Conservation (phyloP, 495 filamentous ascomycete species). For the Annulohypoxylon nitens region DNA sequence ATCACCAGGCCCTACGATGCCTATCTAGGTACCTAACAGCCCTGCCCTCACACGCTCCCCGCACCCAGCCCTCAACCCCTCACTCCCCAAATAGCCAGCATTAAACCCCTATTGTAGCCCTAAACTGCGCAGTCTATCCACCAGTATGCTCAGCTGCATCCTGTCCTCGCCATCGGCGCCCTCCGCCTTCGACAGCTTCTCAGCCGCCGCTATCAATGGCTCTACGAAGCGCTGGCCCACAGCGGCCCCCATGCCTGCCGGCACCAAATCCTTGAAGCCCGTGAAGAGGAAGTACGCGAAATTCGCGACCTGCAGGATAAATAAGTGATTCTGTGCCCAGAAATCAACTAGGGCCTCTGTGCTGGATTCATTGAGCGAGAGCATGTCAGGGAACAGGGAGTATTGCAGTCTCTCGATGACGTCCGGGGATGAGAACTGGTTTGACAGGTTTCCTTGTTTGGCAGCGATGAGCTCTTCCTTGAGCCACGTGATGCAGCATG, state of each 20-base stretch:
- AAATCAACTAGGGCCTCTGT: slow-evolving; percentile 48
- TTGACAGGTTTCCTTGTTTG: slow-evolving; percentile 46
- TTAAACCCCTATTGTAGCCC: slow-evolving; percentile 31
- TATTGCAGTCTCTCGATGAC: slow-evolving; percentile 62
- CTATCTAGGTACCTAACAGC: background rate
- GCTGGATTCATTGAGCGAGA: slow-evolving; percentile 47
- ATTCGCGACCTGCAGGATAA: slow-evolving; percentile 62
- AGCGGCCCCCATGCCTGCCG: slow-evolving; percentile 57
- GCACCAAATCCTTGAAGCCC: slow-evolving; percentile 56
- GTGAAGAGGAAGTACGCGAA: slow-evolving; percentile 66
- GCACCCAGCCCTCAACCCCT: background rate
- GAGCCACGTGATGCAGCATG: slow-evolving; percentile 85
- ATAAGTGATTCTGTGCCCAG: slow-evolving; percentile 56
- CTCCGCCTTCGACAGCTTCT: slow-evolving; percentile 58
- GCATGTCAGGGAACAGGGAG: slow-evolving; percentile 58
- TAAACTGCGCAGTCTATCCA: slow-evolving; percentile 52
- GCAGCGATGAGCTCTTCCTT: slow-evolving; percentile 82
- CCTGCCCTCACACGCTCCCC: background rate
- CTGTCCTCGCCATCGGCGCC: slow-evolving; percentile 36
- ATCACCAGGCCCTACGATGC: background rate
- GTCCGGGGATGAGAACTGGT: slow-evolving; percentile 70
- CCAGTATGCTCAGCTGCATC: slow-evolving; percentile 55
- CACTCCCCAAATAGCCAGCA: background rate
- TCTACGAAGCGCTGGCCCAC: slow-evolving; percentile 66
- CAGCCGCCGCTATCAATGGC: slow-evolving; percentile 61